phyloP scores from a whole-genome alignment of 768 basidiomycete genomes.

The Cystofilobasidium capitatum region DNA sequence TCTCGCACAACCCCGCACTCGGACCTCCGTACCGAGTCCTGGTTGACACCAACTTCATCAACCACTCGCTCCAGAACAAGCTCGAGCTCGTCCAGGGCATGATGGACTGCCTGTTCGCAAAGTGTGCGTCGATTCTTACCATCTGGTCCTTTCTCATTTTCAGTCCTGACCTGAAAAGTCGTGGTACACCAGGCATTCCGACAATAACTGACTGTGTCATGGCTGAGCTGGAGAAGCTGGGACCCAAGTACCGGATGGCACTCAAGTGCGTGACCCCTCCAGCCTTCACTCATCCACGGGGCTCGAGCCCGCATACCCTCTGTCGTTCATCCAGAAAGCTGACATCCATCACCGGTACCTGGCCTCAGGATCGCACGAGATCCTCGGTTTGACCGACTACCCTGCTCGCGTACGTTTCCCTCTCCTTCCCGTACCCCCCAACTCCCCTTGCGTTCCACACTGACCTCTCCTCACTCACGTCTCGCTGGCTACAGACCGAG shows the following conservation, averaged over 20 bases:
- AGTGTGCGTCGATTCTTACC: conserved; percentile 53
- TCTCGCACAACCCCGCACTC: conserved; percentile 88
- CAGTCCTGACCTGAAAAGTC: background rate
- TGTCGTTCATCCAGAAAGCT: too few species aligned
- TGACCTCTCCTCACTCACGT: background rate
- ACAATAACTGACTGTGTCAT: conserved; percentile 99
- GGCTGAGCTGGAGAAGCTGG: conserved; percentile 95
- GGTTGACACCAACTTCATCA: conserved; percentile 99
- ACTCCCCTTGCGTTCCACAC: background rate
- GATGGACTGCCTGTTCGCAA: conserved; percentile 99
- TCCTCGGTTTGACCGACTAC: conserved; percentile 87
- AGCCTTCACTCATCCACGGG: too few species aligned
- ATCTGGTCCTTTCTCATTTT: background rate
- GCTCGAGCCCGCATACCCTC: too few species aligned
- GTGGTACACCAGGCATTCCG: conserved; percentile 63
- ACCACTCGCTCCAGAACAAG: conserved; percentile 96
- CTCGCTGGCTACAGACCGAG: conserved; percentile 47
- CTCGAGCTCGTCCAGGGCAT: conserved; percentile 91
- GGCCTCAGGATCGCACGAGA: conserved; percentile 83
- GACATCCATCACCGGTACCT: too few species aligned
- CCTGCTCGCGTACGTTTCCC: conserved; percentile 59
- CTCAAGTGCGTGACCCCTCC: conserved; percentile 55
- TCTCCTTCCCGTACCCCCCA: background rate
- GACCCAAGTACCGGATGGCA: conserved; percentile 87
- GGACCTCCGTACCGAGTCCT: conserved; percentile 94